These are phyloP conservation scores for Brettanomyces nanus DNA, from an alignment of 805 yeast genomes.

Conservation along the genomic window DNA sequence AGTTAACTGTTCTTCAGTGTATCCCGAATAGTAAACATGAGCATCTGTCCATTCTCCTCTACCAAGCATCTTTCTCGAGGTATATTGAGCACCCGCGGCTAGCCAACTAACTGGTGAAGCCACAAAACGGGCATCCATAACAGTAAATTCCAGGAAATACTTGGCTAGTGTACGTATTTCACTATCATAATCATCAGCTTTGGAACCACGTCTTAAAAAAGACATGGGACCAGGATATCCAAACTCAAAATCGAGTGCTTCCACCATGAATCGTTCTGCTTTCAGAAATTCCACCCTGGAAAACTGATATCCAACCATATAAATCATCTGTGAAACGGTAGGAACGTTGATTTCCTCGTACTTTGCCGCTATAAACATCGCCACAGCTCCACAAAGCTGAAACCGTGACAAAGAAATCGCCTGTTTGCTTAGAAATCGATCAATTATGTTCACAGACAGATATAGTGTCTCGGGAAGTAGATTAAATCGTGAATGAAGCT, in stretches of 20 bases:
- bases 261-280: conserved; percentile 75
- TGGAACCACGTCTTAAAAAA: conserved; percentile 78
- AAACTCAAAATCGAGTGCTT: conserved; percentile 63
- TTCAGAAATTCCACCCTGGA: conserved; percentile 67
- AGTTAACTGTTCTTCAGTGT: conserved; percentile 73
- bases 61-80: conserved; percentile 65
- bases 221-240: conserved; percentile 88
- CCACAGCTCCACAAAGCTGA: conserved; percentile 91
- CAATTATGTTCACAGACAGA: conserved; percentile 77
- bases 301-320: conserved; percentile 77
- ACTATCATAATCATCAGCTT: conserved; percentile 84
- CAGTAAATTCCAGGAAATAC: conserved; percentile 69
- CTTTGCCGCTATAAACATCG: conserved; percentile 85
- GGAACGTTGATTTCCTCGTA: conserved; percentile 89
- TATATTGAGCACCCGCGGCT: conserved; percentile 79
- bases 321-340: conserved; percentile 75
- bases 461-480: conserved; percentile 79
- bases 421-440: conserved; percentile 66
- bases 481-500: conserved; percentile 75
- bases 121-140: conserved; percentile 67
- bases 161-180: conserved; percentile 81
- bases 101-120: conserved; percentile 66
- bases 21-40: conserved; percentile 88
- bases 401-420: conserved; percentile 75
- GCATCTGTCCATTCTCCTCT: conserved; percentile 77